Base-by-base conservation (phyloP, 2,329 filamentous ascomycete species). In the Apiospora pterosperma region DNA sequence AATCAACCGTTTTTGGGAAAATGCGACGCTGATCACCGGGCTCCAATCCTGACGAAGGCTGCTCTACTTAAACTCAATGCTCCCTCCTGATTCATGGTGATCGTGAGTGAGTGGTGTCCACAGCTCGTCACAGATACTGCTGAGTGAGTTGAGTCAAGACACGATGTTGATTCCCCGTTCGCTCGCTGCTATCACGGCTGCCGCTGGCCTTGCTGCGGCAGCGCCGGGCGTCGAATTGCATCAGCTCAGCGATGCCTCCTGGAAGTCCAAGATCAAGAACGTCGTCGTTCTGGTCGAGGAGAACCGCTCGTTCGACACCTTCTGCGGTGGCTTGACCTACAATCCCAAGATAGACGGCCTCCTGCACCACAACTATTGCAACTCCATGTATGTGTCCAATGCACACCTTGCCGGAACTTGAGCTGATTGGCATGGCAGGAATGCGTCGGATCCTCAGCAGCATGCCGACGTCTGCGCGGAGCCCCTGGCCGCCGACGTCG, bases 221-320 rank as follows among this genome's bases (percentile, higher is more conserved):
- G 58, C 58, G 21, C 58, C 58, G 0, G 23, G 34, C 5, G 34
- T 60, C 3, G 58, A 60, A 8, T 19, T 38, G n/a, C 58, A 38
- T 28, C 34, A 60, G 34, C 58, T 60, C 58, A 36, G 23, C 6
- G 36, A 19, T 16, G 36, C 7, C 11, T n/a, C 7, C 8, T 60
- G 58, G 58, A 60, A 25, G 58, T 23, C 34, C 58, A 60, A 60
- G 36, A 60, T 60, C 36, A 60, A 60, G 58, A 60, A 60, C 58
- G 58, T 60, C 21, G 58, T 60, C 34, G 36, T 60, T 25, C 36
- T 60, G 21, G 58, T 60, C 58, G 58, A 60, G n/a, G 58, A 60
- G 58, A 60, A 60, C 58, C 58, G 58, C 34, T 60, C 58, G n/a
- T 60, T 60, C 58, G 58, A 60, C n/a, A 60, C 58, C 0, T 60